phyloP scores from a whole-genome alignment of 192 early-diverging fungal genomes.

The Gonapodya prolifera region DNA sequence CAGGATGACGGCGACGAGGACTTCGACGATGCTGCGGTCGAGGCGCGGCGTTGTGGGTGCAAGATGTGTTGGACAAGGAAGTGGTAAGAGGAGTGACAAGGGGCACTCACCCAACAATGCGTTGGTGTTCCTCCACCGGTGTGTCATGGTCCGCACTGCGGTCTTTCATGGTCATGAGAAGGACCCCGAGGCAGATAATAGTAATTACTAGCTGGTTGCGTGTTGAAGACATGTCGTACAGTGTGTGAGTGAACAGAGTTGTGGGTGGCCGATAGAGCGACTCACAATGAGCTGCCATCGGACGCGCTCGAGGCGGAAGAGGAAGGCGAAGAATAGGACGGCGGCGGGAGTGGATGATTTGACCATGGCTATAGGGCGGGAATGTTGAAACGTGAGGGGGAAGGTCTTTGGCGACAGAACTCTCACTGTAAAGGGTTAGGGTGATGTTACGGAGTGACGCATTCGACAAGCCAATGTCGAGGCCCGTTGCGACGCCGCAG shows the following conservation, averaged over 20 bases:
- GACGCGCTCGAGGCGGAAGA: constrained; percentile 72
- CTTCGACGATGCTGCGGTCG: constrained; percentile 46
- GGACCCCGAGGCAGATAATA: constrained; percentile 54
- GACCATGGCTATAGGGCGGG: constrained; percentile 39
- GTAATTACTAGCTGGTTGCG: background rate
- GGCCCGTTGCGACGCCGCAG: constrained; percentile 72
- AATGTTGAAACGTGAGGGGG: background rate
- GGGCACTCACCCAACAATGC: constrained; percentile 41
- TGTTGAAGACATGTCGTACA: no score
- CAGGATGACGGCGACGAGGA: constrained; percentile 63
- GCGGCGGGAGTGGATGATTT: constrained; percentile 63
- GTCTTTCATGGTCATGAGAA: constrained; percentile 79
- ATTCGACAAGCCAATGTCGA: constrained; percentile 88
- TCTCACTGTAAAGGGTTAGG: constrained; percentile 75
- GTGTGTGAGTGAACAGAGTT: no score
- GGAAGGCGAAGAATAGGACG: constrained; percentile 81
- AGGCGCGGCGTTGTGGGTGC: no score
- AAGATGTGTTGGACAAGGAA: constrained; percentile 4
- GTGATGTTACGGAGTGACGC: constrained; percentile 68
- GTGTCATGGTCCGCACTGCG: constrained; percentile 41
- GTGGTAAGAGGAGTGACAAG: background rate
- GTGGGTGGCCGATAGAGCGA: constrained; percentile 44
- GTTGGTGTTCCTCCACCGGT: background rate
- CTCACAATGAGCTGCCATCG: constrained; percentile 50
- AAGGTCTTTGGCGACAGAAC: background rate